These are phyloP conservation scores for Colletotrichum viniferum DNA, from an alignment of 2,329 filamentous ascomycete species.

Conservation along the genomic window DNA sequence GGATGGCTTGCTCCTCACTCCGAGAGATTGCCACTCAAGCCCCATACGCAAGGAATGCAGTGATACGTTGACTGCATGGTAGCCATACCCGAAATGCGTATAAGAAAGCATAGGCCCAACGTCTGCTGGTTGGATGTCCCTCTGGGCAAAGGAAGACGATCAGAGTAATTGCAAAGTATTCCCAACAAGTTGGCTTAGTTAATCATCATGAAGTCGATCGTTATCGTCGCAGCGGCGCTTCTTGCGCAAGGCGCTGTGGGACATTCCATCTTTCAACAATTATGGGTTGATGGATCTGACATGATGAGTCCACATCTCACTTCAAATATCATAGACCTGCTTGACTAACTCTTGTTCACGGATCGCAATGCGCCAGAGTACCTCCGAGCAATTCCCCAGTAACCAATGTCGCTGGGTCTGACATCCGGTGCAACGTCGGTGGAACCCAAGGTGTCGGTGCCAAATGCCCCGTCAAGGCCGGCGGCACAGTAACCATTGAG, in stretches of 20 bases:
- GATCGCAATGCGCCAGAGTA: conserved; percentile 49
- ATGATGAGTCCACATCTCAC: conserved; percentile 34
- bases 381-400: conserved; percentile 56
- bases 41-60: neutral
- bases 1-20: neutral
- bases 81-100: neutral
- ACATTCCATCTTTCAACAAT: conserved; percentile 56
- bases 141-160: neutral
- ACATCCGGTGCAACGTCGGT: conserved; percentile 51
- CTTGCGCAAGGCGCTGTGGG: conserved; percentile 40
- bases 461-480: conserved; percentile 52
- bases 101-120: neutral
- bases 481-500: conserved; percentile 56
- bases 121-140: rapidly evolving
- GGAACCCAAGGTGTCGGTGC: conserved; percentile 35
- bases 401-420: conserved; percentile 43
- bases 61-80: neutral
- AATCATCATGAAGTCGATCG: conserved; percentile 38
- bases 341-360: conserved; percentile 29
- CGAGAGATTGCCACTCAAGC: neutral
- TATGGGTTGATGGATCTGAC: conserved; percentile 48
- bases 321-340: neutral
- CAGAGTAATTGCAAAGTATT: neutral
- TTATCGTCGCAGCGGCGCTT: conserved; percentile 34
- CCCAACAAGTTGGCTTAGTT: neutral